Conservation (phyloP, 2,329 filamentous ascomycete species). For the Lecanoromycetidae sp. region DNA sequence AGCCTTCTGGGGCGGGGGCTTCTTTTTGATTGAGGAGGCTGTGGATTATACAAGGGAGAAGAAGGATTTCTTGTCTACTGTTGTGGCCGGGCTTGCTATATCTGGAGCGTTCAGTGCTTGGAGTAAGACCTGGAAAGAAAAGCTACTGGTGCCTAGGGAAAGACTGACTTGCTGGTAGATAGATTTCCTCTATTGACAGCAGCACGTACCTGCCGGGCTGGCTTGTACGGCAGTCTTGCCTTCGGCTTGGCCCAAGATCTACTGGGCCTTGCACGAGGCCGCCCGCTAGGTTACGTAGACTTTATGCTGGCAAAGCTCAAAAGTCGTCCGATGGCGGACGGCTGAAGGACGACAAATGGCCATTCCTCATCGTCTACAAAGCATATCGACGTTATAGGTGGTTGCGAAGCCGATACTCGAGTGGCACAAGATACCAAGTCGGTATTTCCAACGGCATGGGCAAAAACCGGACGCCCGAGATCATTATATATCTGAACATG, state of each 20-base stretch:
- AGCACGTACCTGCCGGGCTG: constrained; percentile 66
- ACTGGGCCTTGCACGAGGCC: constrained; percentile 55
- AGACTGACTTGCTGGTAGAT: constrained; percentile 39
- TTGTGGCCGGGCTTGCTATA: constrained; percentile 69
- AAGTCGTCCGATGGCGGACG: neutral
- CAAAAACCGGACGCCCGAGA: too few species aligned
- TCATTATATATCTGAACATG: too few species aligned
- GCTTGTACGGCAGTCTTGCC: constrained; percentile 62
- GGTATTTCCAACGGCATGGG: too few species aligned
- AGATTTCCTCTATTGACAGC: constrained; percentile 66
- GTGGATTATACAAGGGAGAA: constrained; percentile 59
- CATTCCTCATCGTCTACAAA: too few species aligned
- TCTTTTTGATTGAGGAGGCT: constrained; percentile 73
- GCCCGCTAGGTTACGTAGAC: constrained; percentile 62
- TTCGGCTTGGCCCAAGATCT: constrained; percentile 76
- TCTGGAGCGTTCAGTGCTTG: constrained; percentile 78
- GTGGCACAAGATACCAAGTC: too few species aligned
- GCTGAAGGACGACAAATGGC: neutral
- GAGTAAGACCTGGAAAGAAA: constrained; percentile 44
- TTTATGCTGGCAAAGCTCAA: constrained; percentile 40
- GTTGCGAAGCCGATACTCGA: too few species aligned
- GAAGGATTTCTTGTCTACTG: constrained; percentile 68
- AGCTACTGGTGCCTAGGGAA: too few species aligned
- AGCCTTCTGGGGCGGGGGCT: constrained; percentile 59
- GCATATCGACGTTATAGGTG: too few species aligned